phyloP scores from a whole-genome alignment of 257 asterid species.

The Coffea eugenioides region DNA sequence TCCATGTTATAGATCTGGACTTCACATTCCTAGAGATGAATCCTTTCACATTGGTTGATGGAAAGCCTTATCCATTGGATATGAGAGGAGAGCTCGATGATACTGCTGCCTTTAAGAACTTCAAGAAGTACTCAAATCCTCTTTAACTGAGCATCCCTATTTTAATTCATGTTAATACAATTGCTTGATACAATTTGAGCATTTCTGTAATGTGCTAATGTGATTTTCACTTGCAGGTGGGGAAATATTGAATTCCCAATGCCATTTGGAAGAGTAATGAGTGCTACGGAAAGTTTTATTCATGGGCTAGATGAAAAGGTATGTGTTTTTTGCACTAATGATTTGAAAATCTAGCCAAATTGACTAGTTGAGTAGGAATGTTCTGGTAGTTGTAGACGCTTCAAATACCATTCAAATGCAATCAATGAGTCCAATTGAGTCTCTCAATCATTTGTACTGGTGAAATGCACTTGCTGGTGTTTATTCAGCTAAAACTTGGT shows the following conservation, averaged over 20 bases:
- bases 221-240: conserved; percentile 56
- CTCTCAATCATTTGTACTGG: neutral
- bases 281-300: conserved; percentile 76
- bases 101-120: conserved; percentile 95
- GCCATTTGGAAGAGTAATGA: conserved; percentile 94
- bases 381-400: neutral
- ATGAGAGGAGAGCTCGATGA: conserved; percentile 99
- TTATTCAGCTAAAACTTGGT: neutral
- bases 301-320: conserved; percentile 96
- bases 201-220: neutral
- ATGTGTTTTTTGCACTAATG: neutral
- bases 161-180: neutral
- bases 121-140: conserved; percentile 64
- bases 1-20: conserved; percentile 65
- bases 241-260: conserved; percentile 85
- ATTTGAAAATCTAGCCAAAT: neutral
- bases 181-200: neutral
- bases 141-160: conserved; percentile 1
- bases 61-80: conserved; percentile 92
- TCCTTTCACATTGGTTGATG: conserved; percentile 86
- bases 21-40: conserved; percentile 97
- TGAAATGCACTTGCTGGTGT: neutral
- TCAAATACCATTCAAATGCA: neutral
- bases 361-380: neutral
- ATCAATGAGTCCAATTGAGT: neutral